These are phyloP conservation scores for Agrocybe pediades DNA, from an alignment of 768 basidiomycete species.

Conservation along the genomic window DNA sequence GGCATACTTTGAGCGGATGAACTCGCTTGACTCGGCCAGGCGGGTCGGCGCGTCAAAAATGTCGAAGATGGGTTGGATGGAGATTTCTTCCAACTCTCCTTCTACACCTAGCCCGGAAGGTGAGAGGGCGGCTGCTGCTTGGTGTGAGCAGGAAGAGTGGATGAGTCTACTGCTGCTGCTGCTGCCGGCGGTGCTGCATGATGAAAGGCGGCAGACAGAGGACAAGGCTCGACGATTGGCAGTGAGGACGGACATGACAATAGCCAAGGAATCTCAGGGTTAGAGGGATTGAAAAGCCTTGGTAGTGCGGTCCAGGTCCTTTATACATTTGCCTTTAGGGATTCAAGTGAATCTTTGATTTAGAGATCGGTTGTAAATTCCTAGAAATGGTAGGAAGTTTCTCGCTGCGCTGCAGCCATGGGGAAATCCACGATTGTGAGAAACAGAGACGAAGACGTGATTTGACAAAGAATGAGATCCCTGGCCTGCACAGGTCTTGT, in stretches of 20 bases:
- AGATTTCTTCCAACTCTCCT: slow-evolving; percentile 24
- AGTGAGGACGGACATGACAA: slow-evolving; percentile 11
- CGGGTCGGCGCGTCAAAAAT: slow-evolving; percentile 51
- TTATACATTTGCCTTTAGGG: slow-evolving; percentile 2
- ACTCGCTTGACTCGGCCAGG: slow-evolving; percentile 35
- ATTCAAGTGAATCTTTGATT: not conserved
- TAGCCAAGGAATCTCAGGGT: not conserved
- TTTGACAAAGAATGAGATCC: slow-evolving; percentile 6
- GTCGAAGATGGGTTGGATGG: slow-evolving; percentile 42
- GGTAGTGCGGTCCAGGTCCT: not conserved
- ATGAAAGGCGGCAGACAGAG: slow-evolving; percentile 14
- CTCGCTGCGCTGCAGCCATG: slow-evolving; percentile 10
- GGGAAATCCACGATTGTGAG: slow-evolving; percentile 9
- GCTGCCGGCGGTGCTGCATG: too few relatives aligned
- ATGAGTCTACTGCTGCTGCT: slow-evolving; percentile 16
- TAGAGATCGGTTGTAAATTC: not conserved
- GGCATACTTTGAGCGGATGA: slow-evolving; percentile 20
- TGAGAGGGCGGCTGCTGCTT: slow-evolving; percentile 21
- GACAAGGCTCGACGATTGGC: slow-evolving; percentile 19
- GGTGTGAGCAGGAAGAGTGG: slow-evolving; percentile 25
- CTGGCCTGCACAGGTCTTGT: slow-evolving; percentile 1
- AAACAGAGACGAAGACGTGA: slow-evolving; percentile 4
- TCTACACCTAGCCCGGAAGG: slow-evolving; percentile 15
- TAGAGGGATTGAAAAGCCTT: not conserved
- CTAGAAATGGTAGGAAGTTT: not conserved